A percentile compares a stretch with the other conserved stretches of the same genome.
Evolutionary conservation across 257 asterid genomes (phyloP).

Genomic region (Lavandula angustifolia): DNA sequence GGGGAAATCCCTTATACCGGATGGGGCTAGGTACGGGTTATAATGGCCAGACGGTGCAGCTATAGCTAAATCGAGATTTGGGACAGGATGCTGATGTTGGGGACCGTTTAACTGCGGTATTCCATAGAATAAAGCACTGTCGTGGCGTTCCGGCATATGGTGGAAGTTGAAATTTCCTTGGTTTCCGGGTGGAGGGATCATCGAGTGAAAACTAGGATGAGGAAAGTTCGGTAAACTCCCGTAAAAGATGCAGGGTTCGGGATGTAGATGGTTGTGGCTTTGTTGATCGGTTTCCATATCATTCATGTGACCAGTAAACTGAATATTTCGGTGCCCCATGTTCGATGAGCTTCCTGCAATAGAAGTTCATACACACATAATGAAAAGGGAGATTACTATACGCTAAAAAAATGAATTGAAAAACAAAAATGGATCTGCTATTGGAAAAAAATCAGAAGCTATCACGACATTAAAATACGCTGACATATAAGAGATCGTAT

Average conservation of each 20-base stretch:
- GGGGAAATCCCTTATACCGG: slow-evolving; percentile 55
- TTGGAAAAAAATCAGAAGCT: not conserved
- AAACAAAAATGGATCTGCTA: not conserved
- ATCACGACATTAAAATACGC: slow-evolving; percentile 1
- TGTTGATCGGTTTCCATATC: slow-evolving; percentile 61
- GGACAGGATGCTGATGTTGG: slow-evolving; percentile 51
- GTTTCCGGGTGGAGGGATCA: slow-evolving; percentile 45
- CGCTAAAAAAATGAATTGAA: slow-evolving; percentile 9
- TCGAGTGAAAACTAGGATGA: slow-evolving; percentile 46
- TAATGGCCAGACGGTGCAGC: slow-evolving; percentile 59
- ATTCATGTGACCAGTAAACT: slow-evolving; percentile 45
- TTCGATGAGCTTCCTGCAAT: slow-evolving; percentile 46
- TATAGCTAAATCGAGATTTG: slow-evolving; percentile 42
- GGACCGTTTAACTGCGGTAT: slow-evolving; percentile 46
- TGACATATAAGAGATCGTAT: not conserved
- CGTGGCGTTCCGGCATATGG: slow-evolving; percentile 61
- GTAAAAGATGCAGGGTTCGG: slow-evolving; percentile 64
- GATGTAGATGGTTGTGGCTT: slow-evolving; percentile 51
- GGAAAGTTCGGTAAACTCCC: slow-evolving; percentile 53
- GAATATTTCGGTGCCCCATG: slow-evolving; percentile 77
- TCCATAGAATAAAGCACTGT: slow-evolving; percentile 49
- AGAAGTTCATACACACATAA: slow-evolving; percentile 29
- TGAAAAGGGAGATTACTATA: slow-evolving; percentile 3
- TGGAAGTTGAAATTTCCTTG: slow-evolving; percentile 43
- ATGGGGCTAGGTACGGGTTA: slow-evolving; percentile 54